phyloP scores from a whole-genome alignment of 805 yeast genomes.

The Wickerhamomyces hampshirensis region DNA sequence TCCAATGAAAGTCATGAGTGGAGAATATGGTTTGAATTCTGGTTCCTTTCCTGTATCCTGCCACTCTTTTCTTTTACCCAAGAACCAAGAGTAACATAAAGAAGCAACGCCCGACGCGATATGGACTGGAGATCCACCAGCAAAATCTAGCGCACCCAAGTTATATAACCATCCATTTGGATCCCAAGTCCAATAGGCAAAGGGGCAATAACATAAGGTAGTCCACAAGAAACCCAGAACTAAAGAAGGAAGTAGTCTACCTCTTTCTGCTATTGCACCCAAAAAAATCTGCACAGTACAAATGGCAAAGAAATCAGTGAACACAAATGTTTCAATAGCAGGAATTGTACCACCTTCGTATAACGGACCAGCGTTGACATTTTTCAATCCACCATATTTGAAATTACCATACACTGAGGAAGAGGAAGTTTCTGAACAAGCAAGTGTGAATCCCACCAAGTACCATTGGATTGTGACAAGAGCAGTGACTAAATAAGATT shows the following conservation, averaged over 20 bases:
- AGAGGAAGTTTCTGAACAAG: conserved; percentile 66
- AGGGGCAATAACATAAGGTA: conserved; percentile 87
- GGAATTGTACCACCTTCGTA: conserved; percentile 55
- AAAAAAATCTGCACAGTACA: conserved; percentile 86
- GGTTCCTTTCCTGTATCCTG: conserved; percentile 37
- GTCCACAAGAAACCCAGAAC: conserved; percentile 81
- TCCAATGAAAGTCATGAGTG: conserved; percentile 83
- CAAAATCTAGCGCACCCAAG: conserved; percentile 94
- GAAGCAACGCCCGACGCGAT: conserved; percentile 90
- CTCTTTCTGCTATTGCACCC: conserved; percentile 92
- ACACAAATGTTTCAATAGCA: conserved; percentile 56
- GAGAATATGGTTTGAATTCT: conserved; percentile 87
- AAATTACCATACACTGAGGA: conserved; percentile 79
- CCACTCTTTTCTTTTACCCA: conserved; percentile 67
- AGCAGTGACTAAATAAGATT: conserved; percentile 64
- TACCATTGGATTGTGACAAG: conserved; percentile 87
- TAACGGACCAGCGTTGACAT: conserved; percentile 67
- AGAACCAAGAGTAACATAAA: conserved; percentile 68
- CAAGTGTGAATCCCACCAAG: conserved; percentile 92
- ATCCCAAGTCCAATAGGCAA: conserved; percentile 95
- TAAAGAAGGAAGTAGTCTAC: conserved; percentile 78
- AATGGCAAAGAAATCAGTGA: conserved; percentile 84
- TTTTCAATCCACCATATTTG: conserved; percentile 70
- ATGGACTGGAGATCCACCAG: conserved; percentile 99
- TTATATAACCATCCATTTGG: conserved; percentile 87